A percentile compares a stretch with the other conserved stretches of the same genome.
Conservation (phyloP, 768 basidiomycete species). For the Tricholoma flavovirens region DNA sequence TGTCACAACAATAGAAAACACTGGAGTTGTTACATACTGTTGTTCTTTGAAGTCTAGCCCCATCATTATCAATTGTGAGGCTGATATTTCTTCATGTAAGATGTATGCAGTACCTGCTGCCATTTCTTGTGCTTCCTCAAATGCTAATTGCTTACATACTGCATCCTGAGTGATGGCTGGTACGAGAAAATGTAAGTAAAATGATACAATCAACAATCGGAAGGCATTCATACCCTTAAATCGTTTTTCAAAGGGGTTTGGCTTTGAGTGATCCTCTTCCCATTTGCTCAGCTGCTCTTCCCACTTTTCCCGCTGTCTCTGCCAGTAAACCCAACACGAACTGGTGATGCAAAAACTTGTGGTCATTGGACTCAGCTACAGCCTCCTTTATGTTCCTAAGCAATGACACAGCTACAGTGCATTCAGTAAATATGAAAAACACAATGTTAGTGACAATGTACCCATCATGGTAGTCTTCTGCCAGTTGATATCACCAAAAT, state of each 20-base stretch:
- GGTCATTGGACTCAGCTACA: too few relatives aligned
- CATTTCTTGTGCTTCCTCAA: slow-evolving; percentile 7
- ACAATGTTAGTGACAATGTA: background rate
- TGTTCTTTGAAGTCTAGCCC: slow-evolving; percentile 8
- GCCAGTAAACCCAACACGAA: background rate
- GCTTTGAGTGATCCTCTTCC: slow-evolving; percentile 1
- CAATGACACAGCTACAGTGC: too few relatives aligned
- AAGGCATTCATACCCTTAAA: background rate
- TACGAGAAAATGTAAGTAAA: background rate
- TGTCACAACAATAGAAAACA: background rate
- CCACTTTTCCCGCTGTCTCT: too few relatives aligned
- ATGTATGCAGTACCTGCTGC: slow-evolving; percentile 1
- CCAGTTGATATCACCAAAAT: slow-evolving; percentile 11
- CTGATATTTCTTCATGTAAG: slow-evolving; percentile 2
- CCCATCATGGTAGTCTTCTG: background rate
- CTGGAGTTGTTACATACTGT: background rate
- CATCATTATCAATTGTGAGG: slow-evolving; percentile 5
- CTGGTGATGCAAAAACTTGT: too few relatives aligned
- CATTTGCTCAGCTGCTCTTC: background rate
- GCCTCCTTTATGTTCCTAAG: too few relatives aligned
- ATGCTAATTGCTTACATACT: slow-evolving; percentile 4
- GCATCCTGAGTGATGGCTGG: slow-evolving; percentile 9
- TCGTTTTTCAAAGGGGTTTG: slow-evolving; percentile 6
- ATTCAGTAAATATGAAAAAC: background rate
- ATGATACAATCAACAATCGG: background rate